phyloP scores from a whole-genome alignment of 305 asterid genomes.

The Fraxinus paxiana region DNA sequence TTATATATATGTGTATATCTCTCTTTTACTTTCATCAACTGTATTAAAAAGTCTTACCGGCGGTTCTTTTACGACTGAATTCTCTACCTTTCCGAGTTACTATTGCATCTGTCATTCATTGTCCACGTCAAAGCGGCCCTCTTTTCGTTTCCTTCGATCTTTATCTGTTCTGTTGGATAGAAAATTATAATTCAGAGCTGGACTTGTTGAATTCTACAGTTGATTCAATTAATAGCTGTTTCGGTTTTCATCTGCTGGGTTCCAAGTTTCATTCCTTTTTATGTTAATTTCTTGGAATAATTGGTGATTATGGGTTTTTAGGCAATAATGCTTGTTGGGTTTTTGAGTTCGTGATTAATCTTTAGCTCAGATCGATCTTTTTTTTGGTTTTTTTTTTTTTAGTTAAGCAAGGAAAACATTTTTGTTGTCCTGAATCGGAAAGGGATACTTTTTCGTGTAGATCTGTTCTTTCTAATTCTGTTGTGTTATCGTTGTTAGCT shows the following conservation, averaged over 20 bases:
- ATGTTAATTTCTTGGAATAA: conserved; percentile 14
- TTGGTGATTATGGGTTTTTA: conserved; percentile 15
- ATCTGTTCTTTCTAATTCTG: neutral
- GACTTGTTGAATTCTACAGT: conserved; percentile 3
- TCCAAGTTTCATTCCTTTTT: conserved; percentile 19
- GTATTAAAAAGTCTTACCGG: conserved; percentile 20
- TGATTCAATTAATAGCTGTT: conserved; percentile 8
- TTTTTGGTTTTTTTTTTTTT: conserved; percentile 1
- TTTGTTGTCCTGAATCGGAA: neutral
- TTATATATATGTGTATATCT: neutral
- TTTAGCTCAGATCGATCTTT: conserved; percentile 18
- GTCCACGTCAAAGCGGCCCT: conserved; percentile 28
- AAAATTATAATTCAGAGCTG: neutral
- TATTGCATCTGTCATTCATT: conserved; percentile 21
- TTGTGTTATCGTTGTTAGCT: conserved; percentile 25
- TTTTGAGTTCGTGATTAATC: conserved; percentile 12
- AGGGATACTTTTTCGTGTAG: neutral
- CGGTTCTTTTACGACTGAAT: conserved; percentile 27
- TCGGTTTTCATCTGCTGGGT: conserved; percentile 15
- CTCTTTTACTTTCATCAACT: neutral
- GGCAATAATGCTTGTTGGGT: conserved; percentile 20
- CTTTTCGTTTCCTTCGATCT: conserved; percentile 18
- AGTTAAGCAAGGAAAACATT: neutral
- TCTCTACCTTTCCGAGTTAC: conserved; percentile 4
- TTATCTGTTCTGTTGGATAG: neutral